Evolutionary conservation across 169 alveolate species (phyloP).

Genomic region (Cryptosporidium meleagridis): DNA sequence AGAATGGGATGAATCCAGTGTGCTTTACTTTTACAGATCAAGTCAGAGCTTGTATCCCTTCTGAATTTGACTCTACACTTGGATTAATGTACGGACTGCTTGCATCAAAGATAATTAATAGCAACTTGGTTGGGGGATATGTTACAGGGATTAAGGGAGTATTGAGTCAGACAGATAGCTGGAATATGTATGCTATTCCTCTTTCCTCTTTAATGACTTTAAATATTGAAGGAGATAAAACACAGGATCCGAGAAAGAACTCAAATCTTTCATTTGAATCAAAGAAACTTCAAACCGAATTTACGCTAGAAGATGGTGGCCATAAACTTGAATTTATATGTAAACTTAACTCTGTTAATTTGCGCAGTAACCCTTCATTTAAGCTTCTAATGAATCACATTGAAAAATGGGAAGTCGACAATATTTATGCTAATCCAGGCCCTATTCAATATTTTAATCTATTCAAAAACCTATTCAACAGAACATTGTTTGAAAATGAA

Average conservation of each 20-base stretch:
- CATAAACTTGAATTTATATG: not conserved
- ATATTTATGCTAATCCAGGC: constrained; percentile 95
- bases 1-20: constrained; percentile 93
- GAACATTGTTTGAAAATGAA: constrained; percentile 87
- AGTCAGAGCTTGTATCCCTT: constrained; percentile 97
- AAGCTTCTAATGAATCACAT: constrained; percentile 81
- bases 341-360: constrained; percentile 9
- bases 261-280: constrained; percentile 79
- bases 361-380: not conserved
- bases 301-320: constrained; percentile 81
- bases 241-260: constrained; percentile 76
- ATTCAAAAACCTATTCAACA: constrained; percentile 84
- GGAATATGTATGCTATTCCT: constrained; percentile 66
- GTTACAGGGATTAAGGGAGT: constrained; percentile 44
- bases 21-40: constrained; percentile 96
- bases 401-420: constrained; percentile 90
- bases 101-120: constrained; percentile 40
- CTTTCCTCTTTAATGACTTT: constrained; percentile 17
- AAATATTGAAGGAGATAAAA: constrained; percentile 22
- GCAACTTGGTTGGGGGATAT: constrained; percentile 50
- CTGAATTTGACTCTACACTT: constrained; percentile 93
- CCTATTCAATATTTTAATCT: constrained; percentile 93
- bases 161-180: not conserved
- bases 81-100: constrained; percentile 92
- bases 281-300: constrained; percentile 77